Evolutionary conservation across 2,329 filamentous ascomycete species (phyloP).

Genomic region (Neofusicoccum laricinum): DNA sequence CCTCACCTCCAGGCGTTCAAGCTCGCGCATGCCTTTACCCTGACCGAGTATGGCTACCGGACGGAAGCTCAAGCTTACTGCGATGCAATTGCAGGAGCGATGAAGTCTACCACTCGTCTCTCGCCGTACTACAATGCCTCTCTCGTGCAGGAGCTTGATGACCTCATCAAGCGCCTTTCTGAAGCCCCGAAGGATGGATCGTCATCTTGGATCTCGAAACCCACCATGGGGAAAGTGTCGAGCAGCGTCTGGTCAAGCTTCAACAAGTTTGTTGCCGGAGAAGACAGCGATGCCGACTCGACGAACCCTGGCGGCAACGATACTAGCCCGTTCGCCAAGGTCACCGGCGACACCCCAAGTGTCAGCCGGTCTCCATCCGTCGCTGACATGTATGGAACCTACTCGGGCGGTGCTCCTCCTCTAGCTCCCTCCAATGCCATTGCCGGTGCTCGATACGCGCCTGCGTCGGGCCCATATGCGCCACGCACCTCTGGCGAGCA

Average conservation of each 20-base stretch:
- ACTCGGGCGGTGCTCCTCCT: slow-evolving; percentile 37
- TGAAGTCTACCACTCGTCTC: slow-evolving; percentile 75
- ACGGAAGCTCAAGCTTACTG: slow-evolving; percentile 89
- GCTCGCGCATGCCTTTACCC: slow-evolving; percentile 76
- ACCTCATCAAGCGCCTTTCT: slow-evolving; percentile 77
- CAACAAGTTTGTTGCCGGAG: slow-evolving; percentile 93
- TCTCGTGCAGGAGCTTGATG: slow-evolving; percentile 74
- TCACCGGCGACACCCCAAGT: slow-evolving; percentile 61
- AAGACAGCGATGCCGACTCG: slow-evolving; percentile 69
- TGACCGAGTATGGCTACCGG: slow-evolving; percentile 80
- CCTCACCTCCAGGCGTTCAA: slow-evolving; percentile 91
- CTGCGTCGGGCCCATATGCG: slow-evolving; percentile 36
- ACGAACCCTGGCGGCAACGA: slow-evolving; percentile 56
- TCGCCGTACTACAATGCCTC: slow-evolving; percentile 82
- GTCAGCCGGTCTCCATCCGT: slow-evolving; percentile 59
- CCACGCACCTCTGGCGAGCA: slow-evolving; percentile 53
- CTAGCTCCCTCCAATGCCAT: slow-evolving; percentile 34
- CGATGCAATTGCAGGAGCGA: slow-evolving; percentile 72
- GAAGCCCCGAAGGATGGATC: slow-evolving; percentile 80
- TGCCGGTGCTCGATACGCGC: slow-evolving; percentile 39
- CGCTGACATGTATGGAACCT: slow-evolving; percentile 71
- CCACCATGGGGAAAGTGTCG: slow-evolving; percentile 93
- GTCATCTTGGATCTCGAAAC: slow-evolving; percentile 88
- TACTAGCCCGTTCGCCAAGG: slow-evolving; percentile 75
- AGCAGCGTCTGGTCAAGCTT: slow-evolving; percentile 88